Percentiles rank a stretch among this genome's conserved stretches.
Conservation (phyloP, 208 protist genomes). For the Acanthamoeba royreba region DNA sequence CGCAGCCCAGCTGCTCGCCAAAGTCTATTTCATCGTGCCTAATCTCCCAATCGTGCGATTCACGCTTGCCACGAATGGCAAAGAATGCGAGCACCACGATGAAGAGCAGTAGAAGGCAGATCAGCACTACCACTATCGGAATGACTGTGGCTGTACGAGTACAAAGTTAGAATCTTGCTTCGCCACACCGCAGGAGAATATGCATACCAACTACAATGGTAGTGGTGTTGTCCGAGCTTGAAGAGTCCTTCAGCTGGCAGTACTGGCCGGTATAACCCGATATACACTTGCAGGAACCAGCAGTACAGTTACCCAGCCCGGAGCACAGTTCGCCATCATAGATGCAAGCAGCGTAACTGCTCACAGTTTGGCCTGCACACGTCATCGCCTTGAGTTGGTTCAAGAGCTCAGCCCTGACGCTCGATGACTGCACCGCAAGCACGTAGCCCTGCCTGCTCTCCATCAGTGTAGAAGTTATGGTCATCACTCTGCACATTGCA, state of each 20-base stretch:
- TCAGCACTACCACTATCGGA: neutral
- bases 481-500: too few relatives aligned
- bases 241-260: neutral
- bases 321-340: neutral
- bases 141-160: neutral
- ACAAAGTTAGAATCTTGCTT: too few relatives aligned
- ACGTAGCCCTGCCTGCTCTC: too few relatives aligned
- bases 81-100: neutral
- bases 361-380: too few relatives aligned
- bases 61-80: neutral
- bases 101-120: neutral
- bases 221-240: neutral
- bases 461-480: too few relatives aligned
- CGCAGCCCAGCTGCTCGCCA: neutral
- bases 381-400: too few relatives aligned
- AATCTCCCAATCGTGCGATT: neutral
- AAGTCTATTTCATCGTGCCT: neutral
- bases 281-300: too few relatives aligned
- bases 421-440: too few relatives aligned
- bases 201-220: neutral
- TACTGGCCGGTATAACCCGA: neutral
- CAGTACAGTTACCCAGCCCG: too few relatives aligned
- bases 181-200: too few relatives aligned
- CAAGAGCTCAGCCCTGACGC: too few relatives aligned
- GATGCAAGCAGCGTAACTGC: neutral